Base-by-base conservation (phyloP, 371 early-diverging fungal species). In the Syncephalastrum contaminatum region DNA sequence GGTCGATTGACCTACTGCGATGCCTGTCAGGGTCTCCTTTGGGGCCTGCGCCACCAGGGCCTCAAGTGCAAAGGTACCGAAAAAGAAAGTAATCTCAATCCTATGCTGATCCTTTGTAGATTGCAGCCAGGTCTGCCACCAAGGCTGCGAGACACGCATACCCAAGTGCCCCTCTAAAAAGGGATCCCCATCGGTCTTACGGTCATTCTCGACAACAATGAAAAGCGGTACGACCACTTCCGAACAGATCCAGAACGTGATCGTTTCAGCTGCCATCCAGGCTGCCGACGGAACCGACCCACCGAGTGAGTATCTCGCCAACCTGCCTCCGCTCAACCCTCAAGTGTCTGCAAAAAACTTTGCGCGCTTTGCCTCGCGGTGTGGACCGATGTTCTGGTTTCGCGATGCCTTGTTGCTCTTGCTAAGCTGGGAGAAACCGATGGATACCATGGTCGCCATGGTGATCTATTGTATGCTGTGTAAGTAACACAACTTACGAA, bases 291-390 rank as follows among this genome's bases (percentile, higher is more conserved):
- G 59, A 12, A 59, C 56, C 2, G 54, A 58, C 43, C 72, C 74
- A 10, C 51, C 62, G 0, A 69, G 59, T 25, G 63, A 67, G 25
- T 73, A 77, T 42, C 50, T 70, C 1, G 75, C 71, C 22, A 64
- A 69, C 48, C 51, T 70, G 45, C 72, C 72, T 6, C 68, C 72
- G 4, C 41, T 77, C 8, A 69, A 67, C 51, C 68, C 75, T 5
- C 79, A 78, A 45, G 58, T 59, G 36, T 72, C 76, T 18, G 67
- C 74, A 0, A 73, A 75, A 42, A 79, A 73, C 48, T 79, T 75
- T 54, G 61, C 70, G 14, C 63, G 80, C 5, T 73, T 79, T 52
- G 74, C 70, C 0, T 67, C 74, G 13, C 61, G 76, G 43, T 75
- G 72, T 59, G 72, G 80, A 0, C 65, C 73, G 2, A 67, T 79